Conservation (phyloP, 2,329 filamentous ascomycete genomes). For the Colletotrichum theobromicola region DNA sequence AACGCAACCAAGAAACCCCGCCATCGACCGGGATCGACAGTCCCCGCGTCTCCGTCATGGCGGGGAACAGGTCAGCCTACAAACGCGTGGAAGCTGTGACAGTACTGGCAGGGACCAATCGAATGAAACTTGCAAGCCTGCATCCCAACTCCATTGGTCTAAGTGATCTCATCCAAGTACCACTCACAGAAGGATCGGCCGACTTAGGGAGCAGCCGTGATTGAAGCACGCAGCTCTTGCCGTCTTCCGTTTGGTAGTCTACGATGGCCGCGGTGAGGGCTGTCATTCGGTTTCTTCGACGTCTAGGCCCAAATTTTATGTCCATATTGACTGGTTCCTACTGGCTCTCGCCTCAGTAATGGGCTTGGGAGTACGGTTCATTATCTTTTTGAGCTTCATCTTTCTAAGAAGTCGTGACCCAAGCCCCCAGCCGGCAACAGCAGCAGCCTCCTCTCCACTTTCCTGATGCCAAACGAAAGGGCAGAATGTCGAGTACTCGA, state of each 20-base stretch:
- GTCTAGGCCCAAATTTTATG: neutral
- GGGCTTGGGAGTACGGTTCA: neutral
- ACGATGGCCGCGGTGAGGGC: neutral
- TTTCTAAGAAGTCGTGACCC: neutral
- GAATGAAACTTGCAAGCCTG: neutral
- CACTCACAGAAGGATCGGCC: neutral
- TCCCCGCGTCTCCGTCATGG: neutral
- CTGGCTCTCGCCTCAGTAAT: neutral
- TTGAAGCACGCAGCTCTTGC: neutral
- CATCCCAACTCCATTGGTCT: neutral
- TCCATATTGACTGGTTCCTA: neutral
- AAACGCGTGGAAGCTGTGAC: neutral
- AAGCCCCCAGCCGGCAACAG: neutral
- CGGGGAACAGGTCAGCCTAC: neutral
- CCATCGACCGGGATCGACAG: neutral
- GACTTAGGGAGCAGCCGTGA: neutral
- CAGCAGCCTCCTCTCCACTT: neutral
- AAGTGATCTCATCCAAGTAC: neutral
- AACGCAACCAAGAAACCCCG: neutral
- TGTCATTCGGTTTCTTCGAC: neutral
- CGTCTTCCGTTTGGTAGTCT: neutral
- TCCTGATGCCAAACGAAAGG: neutral
- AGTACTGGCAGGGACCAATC: neutral
- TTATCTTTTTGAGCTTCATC: neutral
- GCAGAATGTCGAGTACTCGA: neutral